Evolutionary conservation across 2,329 filamentous ascomycete genomes (phyloP).

Genomic region (Aspergillus nomiae): DNA sequence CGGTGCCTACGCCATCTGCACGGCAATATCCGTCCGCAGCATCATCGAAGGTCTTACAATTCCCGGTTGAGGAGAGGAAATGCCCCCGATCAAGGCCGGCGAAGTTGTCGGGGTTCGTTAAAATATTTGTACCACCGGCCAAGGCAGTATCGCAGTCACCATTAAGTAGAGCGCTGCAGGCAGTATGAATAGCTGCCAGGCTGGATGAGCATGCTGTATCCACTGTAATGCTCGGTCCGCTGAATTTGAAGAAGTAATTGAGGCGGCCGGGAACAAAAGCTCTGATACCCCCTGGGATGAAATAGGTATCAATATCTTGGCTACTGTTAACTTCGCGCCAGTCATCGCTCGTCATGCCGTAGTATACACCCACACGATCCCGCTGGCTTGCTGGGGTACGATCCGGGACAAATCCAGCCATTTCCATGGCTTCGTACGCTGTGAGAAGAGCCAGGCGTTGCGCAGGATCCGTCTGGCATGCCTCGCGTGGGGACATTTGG

Average conservation of each 20-base stretch:
- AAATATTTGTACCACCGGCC: constrained; percentile 72
- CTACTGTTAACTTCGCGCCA: constrained; percentile 75
- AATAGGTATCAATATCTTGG: constrained; percentile 71
- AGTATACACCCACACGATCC: constrained; percentile 70
- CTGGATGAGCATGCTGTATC: constrained; percentile 81
- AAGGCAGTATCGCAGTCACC: constrained; percentile 80
- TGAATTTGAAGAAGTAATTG: constrained; percentile 73
- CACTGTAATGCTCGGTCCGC: constrained; percentile 69
- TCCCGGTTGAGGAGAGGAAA: constrained; percentile 74
- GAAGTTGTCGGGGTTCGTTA: constrained; percentile 81
- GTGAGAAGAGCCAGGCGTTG: constrained; percentile 75
- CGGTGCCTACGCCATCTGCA: constrained; percentile 72
- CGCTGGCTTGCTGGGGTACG: constrained; percentile 67
- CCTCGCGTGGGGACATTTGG: constrained; percentile 83
- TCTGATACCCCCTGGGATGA: constrained; percentile 67
- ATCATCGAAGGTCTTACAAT: constrained; percentile 80
- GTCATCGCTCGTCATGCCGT: constrained; percentile 74
- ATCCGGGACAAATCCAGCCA: constrained; percentile 75
- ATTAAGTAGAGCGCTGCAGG: constrained; percentile 71
- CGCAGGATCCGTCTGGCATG: constrained; percentile 78
- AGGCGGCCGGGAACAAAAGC: constrained; percentile 42
- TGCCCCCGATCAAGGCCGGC: constrained; percentile 73
- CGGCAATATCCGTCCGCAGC: constrained; percentile 81
- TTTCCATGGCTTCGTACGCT: constrained; percentile 79
- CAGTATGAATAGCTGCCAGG: constrained; percentile 69